A percentile compares a stretch with the other conserved stretches of the same genome.
Evolutionary conservation across 192 early-diverging fungal genomes (phyloP).

Genomic region (Entophlyctis luteolus): DNA sequence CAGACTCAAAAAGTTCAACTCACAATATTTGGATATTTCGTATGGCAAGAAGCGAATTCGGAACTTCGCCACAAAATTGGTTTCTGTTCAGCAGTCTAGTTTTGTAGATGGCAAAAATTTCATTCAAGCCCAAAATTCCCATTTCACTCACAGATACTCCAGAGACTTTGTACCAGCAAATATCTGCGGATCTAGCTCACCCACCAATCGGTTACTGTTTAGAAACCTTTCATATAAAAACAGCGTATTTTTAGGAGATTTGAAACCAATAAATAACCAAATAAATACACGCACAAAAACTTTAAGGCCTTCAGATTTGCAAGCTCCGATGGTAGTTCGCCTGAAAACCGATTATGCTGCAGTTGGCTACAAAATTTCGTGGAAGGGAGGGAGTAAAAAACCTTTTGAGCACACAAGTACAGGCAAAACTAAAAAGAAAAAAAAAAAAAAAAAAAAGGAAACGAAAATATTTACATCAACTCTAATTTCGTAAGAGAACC

Average conservation of each 20-base stretch:
- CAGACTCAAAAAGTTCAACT: neutral
- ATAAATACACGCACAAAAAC: constrained; percentile 11
- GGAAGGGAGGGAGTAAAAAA: too few species aligned
- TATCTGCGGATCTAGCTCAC: neutral
- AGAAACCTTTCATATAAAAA: neutral
- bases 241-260: too few species aligned
- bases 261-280: too few species aligned
- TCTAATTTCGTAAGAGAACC: neutral
- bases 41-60: neutral
- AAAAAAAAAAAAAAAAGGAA: neutral
- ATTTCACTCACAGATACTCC: constrained; percentile 14
- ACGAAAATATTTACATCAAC: neutral
- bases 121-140: too few species aligned
- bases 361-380: neutral
- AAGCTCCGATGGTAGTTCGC: neutral
- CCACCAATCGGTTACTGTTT: constrained; percentile 10
- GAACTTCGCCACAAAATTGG: constrained; percentile 13
- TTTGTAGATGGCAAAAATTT: too few species aligned
- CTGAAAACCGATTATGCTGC: constrained; percentile 4
- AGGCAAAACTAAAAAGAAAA: too few species aligned
- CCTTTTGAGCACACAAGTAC: too few species aligned
- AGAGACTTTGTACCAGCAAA: neutral
- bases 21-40: constrained; percentile 11
- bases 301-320: constrained; percentile 4
- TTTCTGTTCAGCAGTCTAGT: constrained; percentile 10